These are phyloP conservation scores for Rhodamnia argentea DNA, from an alignment of 345 rosid species.

Conservation along the genomic window DNA sequence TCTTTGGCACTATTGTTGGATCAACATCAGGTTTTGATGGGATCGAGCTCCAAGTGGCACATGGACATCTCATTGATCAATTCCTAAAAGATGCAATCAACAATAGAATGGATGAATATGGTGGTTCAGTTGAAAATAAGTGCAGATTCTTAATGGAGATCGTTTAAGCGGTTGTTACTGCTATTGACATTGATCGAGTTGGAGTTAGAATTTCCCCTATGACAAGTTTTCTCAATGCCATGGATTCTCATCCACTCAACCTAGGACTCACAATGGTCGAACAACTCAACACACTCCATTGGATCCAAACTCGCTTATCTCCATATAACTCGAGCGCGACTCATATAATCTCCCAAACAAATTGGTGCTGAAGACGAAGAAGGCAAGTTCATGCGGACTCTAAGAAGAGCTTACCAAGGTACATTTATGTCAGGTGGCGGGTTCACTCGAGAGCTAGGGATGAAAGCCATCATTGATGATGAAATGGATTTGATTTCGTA, in stretches of 20 bases:
- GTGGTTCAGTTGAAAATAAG: background rate
- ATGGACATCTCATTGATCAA: constrained; percentile 5
- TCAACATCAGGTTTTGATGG: background rate
- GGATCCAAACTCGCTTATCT: background rate
- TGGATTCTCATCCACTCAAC: background rate
- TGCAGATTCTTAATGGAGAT: background rate
- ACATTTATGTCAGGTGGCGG: background rate
- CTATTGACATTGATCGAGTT: background rate
- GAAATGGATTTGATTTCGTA: background rate
- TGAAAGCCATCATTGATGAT: background rate
- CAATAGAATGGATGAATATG: background rate
- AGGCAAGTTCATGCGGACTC: background rate
- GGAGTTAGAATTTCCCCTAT: background rate
- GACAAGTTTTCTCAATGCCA: background rate
- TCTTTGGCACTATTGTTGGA: background rate
- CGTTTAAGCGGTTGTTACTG: background rate
- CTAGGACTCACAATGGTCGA: background rate
- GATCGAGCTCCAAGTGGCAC: background rate
- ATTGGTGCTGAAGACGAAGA: background rate
- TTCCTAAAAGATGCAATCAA: constrained; percentile 2
- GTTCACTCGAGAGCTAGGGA: background rate
- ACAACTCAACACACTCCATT: background rate
- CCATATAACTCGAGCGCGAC: background rate
- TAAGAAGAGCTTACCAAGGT: background rate
- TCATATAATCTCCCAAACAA: background rate